These are phyloP conservation scores for Mortierella sp. DNA, from an alignment of 371 early-diverging fungal species.

Conservation along the genomic window DNA sequence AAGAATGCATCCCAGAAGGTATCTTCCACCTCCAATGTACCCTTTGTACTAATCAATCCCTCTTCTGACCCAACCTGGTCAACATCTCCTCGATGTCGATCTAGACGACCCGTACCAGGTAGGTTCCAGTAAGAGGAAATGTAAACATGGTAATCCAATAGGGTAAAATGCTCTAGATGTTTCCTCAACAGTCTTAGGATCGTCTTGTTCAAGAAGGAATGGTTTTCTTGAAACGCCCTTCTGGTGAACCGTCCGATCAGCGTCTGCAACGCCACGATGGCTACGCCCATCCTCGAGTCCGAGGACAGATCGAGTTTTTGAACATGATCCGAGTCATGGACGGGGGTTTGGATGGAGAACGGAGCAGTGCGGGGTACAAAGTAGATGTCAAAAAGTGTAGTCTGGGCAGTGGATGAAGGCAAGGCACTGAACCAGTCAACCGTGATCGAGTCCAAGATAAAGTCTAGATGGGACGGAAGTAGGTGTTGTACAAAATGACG, in stretches of 20 bases:
- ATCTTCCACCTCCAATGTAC: not conserved
- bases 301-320: no score
- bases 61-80: no score
- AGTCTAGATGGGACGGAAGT: constrained; percentile 33
- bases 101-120: no score
- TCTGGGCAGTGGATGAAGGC: constrained; percentile 18
- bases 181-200: constrained; percentile 26
- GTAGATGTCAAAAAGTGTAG: constrained; percentile 27
- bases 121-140: no score
- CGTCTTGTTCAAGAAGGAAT: constrained; percentile 40
- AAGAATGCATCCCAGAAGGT: constrained; percentile 31
- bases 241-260: constrained; percentile 22
- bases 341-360: not conserved
- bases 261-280: constrained; percentile 28
- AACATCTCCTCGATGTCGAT: no score
- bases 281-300: not conserved
- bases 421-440: constrained; percentile 41
- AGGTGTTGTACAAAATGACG: constrained; percentile 35
- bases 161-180: constrained; percentile 10
- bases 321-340: not conserved
- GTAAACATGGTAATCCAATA: constrained; percentile 20
- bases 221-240: constrained; percentile 30
- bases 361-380: constrained; percentile 15
- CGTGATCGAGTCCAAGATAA: constrained; percentile 39
- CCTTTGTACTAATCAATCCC: no score